A percentile compares a stretch with the other conserved stretches of the same genome.
Evolutionary conservation across 2,329 filamentous ascomycete species (phyloP).

Genomic region (Xylariales sp.): DNA sequence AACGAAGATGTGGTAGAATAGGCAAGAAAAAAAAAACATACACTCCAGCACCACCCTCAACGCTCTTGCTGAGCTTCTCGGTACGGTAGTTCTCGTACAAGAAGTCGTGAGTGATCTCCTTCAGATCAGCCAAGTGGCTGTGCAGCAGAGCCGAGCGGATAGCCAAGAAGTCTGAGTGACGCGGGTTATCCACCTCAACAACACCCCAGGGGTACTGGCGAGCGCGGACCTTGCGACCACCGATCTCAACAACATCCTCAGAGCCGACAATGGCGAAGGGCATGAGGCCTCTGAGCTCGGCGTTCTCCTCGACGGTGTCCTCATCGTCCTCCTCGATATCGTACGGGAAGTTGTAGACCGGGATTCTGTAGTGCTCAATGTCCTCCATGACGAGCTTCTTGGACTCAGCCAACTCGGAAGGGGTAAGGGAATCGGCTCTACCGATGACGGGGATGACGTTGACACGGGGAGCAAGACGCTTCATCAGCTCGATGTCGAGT

Average conservation of each 20-base stretch:
- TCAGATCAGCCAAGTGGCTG: slow-evolving; percentile 95
- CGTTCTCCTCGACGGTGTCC: slow-evolving; percentile 98
- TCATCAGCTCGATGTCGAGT: slow-evolving; percentile 99
- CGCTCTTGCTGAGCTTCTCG: slow-evolving; percentile 99
- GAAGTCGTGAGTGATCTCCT: slow-evolving; percentile 99
- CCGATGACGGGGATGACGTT: slow-evolving; percentile 99
- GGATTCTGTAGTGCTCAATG: slow-evolving; percentile 99
- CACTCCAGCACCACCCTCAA: slow-evolving; percentile 84
- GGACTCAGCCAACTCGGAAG: slow-evolving; percentile 92
- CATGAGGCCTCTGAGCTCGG: slow-evolving; percentile 95
- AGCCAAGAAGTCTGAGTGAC: slow-evolving; percentile 96
- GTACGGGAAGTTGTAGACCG: slow-evolving; percentile 99
- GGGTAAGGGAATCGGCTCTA: slow-evolving; percentile 95
- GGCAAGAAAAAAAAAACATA: too few species aligned
- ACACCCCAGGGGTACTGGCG: slow-evolving; percentile 99
- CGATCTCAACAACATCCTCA: slow-evolving; percentile 91
- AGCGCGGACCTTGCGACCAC: slow-evolving; percentile 85
- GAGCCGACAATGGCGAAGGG: slow-evolving; percentile 98
- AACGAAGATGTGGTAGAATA: neutral
- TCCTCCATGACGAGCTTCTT: slow-evolving; percentile 99
- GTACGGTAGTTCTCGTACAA: slow-evolving; percentile 99
- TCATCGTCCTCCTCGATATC: slow-evolving; percentile 99
- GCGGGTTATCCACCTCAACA: slow-evolving; percentile 97
- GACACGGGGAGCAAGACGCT: slow-evolving; percentile 93
- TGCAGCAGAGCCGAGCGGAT: slow-evolving; percentile 95